Evolutionary conservation across 169 alveolate species (phyloP).

Genomic region (Plasmodium berghei): DNA sequence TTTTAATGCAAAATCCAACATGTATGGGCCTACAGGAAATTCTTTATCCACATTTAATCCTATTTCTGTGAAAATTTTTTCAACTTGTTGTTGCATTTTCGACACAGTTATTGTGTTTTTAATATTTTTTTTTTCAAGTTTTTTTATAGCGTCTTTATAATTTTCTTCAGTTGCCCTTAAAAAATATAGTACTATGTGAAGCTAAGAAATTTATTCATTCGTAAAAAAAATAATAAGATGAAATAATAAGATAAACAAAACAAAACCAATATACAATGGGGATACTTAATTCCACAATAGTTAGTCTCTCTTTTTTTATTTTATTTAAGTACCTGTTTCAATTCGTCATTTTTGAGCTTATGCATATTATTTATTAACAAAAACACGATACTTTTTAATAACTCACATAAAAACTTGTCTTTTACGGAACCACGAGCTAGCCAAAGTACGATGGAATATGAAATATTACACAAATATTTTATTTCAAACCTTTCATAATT

Average conservation of each 20-base stretch:
- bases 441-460: slow-evolving; percentile 48
- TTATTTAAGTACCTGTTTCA: slow-evolving; percentile 41
- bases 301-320: not conserved
- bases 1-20: slow-evolving; percentile 45
- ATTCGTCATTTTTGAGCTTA: slow-evolving; percentile 61
- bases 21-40: slow-evolving; percentile 50
- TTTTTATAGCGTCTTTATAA: slow-evolving; percentile 34
- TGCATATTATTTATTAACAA: slow-evolving; percentile 25
- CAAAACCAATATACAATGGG: not conserved
- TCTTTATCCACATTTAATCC: slow-evolving; percentile 39
- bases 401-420: slow-evolving; percentile 5
- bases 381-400: not conserved
- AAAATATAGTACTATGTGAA: slow-evolving; percentile 52
- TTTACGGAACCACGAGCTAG: slow-evolving; percentile 1
- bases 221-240: not conserved
- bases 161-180: slow-evolving; percentile 23
- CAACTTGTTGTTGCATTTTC: slow-evolving; percentile 65
- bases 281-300: not conserved
- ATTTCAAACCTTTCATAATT: slow-evolving; percentile 57
- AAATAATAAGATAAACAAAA: not conserved
- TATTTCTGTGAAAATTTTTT: slow-evolving; percentile 44
- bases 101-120: slow-evolving; percentile 57
- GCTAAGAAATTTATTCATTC: not conserved
- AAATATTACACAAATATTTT: slow-evolving; percentile 62
- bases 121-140: slow-evolving; percentile 44